Evolutionary conservation across 768 basidiomycete genomes (phyloP), one percentile per base, ranked within the genome.

Genomic region (Termitomyces sp.): DNA sequence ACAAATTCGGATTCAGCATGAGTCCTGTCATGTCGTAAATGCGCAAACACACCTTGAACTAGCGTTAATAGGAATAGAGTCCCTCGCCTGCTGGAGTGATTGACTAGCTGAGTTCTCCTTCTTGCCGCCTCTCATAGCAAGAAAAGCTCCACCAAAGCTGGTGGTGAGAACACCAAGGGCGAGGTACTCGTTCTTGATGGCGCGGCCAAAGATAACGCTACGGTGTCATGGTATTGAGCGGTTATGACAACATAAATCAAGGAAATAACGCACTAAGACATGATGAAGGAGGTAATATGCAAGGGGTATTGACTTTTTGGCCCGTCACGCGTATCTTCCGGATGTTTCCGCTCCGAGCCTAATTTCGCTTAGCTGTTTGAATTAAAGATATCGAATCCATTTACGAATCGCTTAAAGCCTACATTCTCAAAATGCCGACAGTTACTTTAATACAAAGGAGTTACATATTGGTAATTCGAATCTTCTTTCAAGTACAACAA

Each of bases 141-240:
- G 77, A 61, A 76, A 76, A 37, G 79, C 77, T 54, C 78, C 69
- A 53, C 81, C 80, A 56, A 82, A 82, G 48, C 81, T 73, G 50
- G 74, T 70, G 45, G 77, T 71, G 54, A 93, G 79, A 38, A 84
- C 83, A 53, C 80, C 84, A 53, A 92, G 77, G 21, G 85, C 80
- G 60, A 93, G 79, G 75, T 89, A 84, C 75, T 92, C 88, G 67
- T 83, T 87, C 76, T 87, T 89, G 65, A 93, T 77, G 67, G 79
- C 80, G 61, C 90, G 88, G 69, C 90, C 90, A 59, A 90, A 67
- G 65, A 93, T 85, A 58, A 79, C 74, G 79, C 90, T 92, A 37
- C 21, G 21, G 17, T 32, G 4, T n/a, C 48, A 22, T 24, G n/a
- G n/a, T 28, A n/a, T 50, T 50, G 35, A 50, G 17, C 21, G 37